Evolutionary conservation across 768 basidiomycete species (phyloP).

Genomic region (Hericium rajendrae): DNA sequence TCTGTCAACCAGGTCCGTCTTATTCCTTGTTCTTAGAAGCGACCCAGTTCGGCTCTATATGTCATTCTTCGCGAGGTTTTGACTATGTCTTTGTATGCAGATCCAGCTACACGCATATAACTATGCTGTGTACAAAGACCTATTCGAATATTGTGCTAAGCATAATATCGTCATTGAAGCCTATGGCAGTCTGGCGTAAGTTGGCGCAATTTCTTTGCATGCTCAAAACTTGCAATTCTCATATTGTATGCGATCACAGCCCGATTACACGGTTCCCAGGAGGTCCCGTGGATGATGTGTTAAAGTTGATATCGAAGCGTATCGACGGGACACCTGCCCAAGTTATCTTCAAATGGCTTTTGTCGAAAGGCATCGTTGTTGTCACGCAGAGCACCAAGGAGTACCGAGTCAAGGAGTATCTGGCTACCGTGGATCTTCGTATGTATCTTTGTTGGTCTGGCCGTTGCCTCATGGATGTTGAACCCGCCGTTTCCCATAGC

Average conservation of each 20-base stretch:
- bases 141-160: conserved; percentile 43
- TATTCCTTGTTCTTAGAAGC: neutral
- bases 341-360: conserved; percentile 60
- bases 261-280: conserved; percentile 38
- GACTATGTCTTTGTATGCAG: conserved; percentile 21
- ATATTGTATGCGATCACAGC: neutral
- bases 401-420: neutral
- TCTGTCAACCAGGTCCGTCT: conserved; percentile 59
- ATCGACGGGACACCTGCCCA: conserved; percentile 49
- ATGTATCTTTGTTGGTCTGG: neutral
- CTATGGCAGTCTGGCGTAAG: conserved; percentile 53
- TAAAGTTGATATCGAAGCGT: conserved; percentile 42
- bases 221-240: too few relatives aligned
- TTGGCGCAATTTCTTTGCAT: conserved; percentile 6
- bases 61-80: neutral
- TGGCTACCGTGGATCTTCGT: conserved; percentile 4
- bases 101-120: conserved; percentile 68
- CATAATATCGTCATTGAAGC: conserved; percentile 55
- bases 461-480: neutral
- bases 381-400: conserved; percentile 36
- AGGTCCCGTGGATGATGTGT: conserved; percentile 52
- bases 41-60: neutral
- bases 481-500: conserved; percentile 23
- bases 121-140: conserved; percentile 45
- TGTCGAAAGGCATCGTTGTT: conserved; percentile 53